Evolutionary conservation across 306 rosid genomes (phyloP), one percentile per base, ranked within the genome.

Genomic region (Pyrus bretschneideri): DNA sequence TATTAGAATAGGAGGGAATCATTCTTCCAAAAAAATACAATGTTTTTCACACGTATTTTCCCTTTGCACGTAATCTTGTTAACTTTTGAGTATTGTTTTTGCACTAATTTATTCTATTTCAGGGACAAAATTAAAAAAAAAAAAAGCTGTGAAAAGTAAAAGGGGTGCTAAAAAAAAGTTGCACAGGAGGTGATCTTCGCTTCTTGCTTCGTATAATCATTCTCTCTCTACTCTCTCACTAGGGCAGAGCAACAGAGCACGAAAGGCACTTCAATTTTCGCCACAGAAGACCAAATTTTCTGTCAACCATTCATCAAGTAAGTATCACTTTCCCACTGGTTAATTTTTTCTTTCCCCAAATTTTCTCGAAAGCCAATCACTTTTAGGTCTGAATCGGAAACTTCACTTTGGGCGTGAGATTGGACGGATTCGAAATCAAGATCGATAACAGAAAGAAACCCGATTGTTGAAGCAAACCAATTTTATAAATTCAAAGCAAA

Each of bases 1-100:
- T 1, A 5, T 33, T 5, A 5, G 7, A 1, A 33, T 0, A 0
- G 7, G 0, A 33, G 2, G 5, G 0, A 33, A 33, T 33, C 0
- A 6, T 33, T 0, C 8, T 33, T 0, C 8, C 1, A 5, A 0
- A 5, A 33, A 33, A 33, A 5, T 33, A 33, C 38, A 0, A 5
- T 33, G 0, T 0, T 33, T 33, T 33, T 33, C 7, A 33, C 35
- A 33, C 0, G 4, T 30, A 33, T 33, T 33, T 33, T 33, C 1
- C 1, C 35, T 5, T 5, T 33, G 0, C 38, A 33, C 2, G 6
- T 1, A 33, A 33, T 33, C 8, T 33, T 33, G 8, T 33, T 33
- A 33, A 33, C 38, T 33, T 33, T 33, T 33, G 7, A 33, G 1
- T 33, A 33, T 33, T 33, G 38, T 5, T 33, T 33, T 33, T 33